Conservation (phyloP, 2,329 filamentous ascomycete genomes). For the Hyphodiscus sp. region DNA sequence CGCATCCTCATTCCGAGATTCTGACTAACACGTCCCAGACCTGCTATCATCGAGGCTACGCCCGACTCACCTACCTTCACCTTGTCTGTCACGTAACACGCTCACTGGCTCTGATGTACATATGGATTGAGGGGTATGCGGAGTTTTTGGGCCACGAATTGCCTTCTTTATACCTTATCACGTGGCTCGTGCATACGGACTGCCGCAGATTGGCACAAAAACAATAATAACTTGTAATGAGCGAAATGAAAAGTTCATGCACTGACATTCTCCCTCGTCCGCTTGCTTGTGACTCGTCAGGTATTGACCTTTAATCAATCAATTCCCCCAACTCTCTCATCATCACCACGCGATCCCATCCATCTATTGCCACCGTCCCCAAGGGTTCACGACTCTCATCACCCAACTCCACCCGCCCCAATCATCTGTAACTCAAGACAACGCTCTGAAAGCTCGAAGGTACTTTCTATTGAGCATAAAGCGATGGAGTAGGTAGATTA, state of each 20-base stretch:
- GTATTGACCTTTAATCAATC: too few relatives aligned
- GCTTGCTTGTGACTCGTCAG: too few relatives aligned
- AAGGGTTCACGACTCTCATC: too few relatives aligned
- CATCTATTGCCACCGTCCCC: too few relatives aligned
- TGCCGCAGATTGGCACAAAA: not conserved
- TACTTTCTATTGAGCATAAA: too few relatives aligned
- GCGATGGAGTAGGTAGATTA: too few relatives aligned
- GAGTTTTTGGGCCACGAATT: not conserved
- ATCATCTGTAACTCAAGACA: too few relatives aligned
- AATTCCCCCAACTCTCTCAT: too few relatives aligned
- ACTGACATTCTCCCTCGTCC: not conserved
- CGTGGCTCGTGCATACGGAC: not conserved
- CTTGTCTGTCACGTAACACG: slow-evolving; percentile 13
- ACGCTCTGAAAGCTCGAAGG: too few relatives aligned
- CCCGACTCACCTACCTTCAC: slow-evolving; percentile 24
- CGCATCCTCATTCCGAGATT: not conserved
- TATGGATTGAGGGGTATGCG: not conserved
- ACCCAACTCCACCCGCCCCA: too few relatives aligned
- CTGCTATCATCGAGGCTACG: slow-evolving; percentile 31
- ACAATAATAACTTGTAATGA: not conserved
- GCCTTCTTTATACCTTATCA: not conserved
- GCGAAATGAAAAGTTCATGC: not conserved
- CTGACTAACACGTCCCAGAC: slow-evolving; percentile 3
- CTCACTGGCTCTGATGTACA: not conserved
- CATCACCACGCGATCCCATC: too few relatives aligned